Evolutionary conservation across 139 green algal genomes (phyloP), one percentile per base, ranked within the genome.

Genomic region (Medakamo hakoo): DNA sequence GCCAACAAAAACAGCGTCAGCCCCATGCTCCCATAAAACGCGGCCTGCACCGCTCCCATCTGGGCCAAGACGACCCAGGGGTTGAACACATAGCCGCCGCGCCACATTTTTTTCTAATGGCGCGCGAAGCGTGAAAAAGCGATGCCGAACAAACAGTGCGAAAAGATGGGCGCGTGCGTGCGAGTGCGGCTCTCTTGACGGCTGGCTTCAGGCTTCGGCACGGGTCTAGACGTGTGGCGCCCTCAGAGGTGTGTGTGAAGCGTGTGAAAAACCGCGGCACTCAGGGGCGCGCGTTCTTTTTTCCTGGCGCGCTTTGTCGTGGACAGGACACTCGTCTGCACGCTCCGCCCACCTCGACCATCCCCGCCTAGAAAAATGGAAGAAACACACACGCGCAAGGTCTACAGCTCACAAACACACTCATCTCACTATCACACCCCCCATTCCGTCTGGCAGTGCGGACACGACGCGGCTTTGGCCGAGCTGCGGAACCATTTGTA

Each of bases 401-500:
- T 16, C 9, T 16, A 52, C 40, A 52, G 40, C 40, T 52, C 40
- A 52, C 9, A 52, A 16, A 9, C 40, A 52, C 40, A 21, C 40
- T 52, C 40, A 9, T 52, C 40, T 52, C 40, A 21, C 40, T 16
- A 21, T 16, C 16, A 52, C 40, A 9, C 40, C 40, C 40, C 40
- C 84, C 84, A 94, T 1, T 77, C 81, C 3, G 59, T 73, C 68
- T 95, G 88, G 74, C 92, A 98, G 62, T 97, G 86, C 24, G 91
- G 90, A 71, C 92, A 97, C 24, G 65, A 82, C 40, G 40, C 40
- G 60, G 71, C 84, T 80, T 96, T 96, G 58, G 72, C 76, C 19
- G 69, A 81, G 59, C 69, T 83, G 62, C 76, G 80, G 74, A 98
- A 97, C 92, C 92, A 98, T 74, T 94, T 94, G 75, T 92, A 97